phyloP scores from a whole-genome alignment of 306 rosid species.

The Cicer arietinum region DNA sequence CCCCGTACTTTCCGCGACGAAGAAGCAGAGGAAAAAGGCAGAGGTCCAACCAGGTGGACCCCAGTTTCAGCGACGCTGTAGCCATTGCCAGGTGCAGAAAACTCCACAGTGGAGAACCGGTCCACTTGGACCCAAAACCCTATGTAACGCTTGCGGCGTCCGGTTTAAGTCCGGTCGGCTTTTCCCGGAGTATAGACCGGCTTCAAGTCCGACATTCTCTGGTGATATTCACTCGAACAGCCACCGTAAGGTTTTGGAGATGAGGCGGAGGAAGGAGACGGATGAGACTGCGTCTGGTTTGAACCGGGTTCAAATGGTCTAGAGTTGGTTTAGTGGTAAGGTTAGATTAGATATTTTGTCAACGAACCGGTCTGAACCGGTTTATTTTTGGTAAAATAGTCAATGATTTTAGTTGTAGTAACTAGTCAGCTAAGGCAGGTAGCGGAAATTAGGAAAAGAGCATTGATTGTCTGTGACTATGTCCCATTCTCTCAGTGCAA shows the following conservation, averaged over 20 bases:
- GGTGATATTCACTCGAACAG: conserved; percentile 76
- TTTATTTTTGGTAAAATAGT: conserved; percentile 36
- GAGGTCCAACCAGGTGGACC: conserved; percentile 52
- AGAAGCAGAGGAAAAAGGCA: conserved; percentile 62
- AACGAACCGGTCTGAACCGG: conserved; percentile 42
- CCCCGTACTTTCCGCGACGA: conserved; percentile 11
- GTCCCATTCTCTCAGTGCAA: conserved; percentile 30
- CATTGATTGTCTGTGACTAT: conserved; percentile 45
- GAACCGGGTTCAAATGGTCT: conserved; percentile 49
- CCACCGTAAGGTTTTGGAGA: conserved; percentile 88
- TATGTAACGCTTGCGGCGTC: conserved; percentile 94
- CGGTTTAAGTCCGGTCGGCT: conserved; percentile 92
- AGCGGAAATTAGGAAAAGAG: conserved; percentile 46
- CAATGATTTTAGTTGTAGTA: conserved; percentile 39
- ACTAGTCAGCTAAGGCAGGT: conserved; percentile 39
- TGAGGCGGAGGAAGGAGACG: conserved; percentile 70
- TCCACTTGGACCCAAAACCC: conserved; percentile 80
- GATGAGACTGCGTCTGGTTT: conserved; percentile 46
- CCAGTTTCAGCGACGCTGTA: conserved; percentile 70
- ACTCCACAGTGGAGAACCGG: conserved; percentile 99
- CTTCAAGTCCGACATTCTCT: conserved; percentile 82
- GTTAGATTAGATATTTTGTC: conserved; percentile 3
- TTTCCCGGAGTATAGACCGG: conserved; percentile 94
- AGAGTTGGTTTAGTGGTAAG: conserved; percentile 41
- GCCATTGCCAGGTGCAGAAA: conserved; percentile 84